Conservation (phyloP, 208 protist species). For the Angomonas deanei region DNA sequence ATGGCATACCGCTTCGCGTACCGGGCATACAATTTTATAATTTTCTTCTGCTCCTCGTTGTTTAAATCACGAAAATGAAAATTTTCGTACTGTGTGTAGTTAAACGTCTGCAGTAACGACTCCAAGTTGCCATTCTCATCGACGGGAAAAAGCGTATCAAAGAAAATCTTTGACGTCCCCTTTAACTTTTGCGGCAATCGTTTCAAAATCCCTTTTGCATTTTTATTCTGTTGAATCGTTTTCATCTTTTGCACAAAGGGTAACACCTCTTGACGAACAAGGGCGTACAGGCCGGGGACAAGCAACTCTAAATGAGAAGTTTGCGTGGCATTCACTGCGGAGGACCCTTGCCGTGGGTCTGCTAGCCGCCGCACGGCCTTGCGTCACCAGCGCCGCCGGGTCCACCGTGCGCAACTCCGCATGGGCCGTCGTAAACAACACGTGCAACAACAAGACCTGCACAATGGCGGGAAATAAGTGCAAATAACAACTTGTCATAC, state of each 20-base stretch:
- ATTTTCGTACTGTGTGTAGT: slow-evolving; percentile 1
- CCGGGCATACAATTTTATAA: slow-evolving; percentile 7
- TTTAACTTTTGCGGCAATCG: background rate
- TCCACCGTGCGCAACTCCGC: slow-evolving; percentile 33
- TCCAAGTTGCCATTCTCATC: background rate
- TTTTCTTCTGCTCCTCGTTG: background rate
- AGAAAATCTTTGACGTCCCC: background rate
- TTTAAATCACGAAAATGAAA: background rate
- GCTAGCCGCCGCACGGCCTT: background rate
- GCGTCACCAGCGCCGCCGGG: slow-evolving; percentile 17
- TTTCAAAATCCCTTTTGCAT: no score
- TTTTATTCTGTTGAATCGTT: no score
- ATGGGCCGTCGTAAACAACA: slow-evolving; percentile 35
- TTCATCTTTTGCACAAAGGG: background rate
- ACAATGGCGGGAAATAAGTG: slow-evolving; percentile 48
- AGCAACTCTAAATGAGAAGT: background rate
- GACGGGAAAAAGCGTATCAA: background rate
- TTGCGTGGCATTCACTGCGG: background rate
- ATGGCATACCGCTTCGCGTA: slow-evolving; percentile 26
- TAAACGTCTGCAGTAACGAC: background rate
- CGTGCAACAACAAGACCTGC: slow-evolving; percentile 52
- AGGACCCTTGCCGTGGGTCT: background rate
- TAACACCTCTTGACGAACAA: background rate
- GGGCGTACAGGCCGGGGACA: background rate
- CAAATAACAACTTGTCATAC: slow-evolving; percentile 67